These are phyloP conservation scores for Ceratocystis eucalypticola DNA, from an alignment of 2,329 filamentous ascomycete genomes.

Conservation along the genomic window DNA sequence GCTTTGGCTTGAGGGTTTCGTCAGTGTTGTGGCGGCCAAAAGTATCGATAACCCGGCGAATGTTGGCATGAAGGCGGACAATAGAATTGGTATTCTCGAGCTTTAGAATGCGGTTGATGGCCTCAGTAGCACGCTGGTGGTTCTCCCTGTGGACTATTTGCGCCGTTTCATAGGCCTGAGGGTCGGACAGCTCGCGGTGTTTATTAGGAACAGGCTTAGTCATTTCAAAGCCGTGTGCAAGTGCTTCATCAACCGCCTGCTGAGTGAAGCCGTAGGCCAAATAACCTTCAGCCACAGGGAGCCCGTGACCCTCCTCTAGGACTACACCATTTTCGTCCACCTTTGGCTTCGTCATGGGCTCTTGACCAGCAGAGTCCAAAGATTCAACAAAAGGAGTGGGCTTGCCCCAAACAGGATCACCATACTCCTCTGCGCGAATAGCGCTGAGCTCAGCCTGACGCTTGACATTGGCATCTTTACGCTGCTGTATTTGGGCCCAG, in stretches of 20 bases:
- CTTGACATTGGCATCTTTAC: conserved; percentile 69
- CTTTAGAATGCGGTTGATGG: conserved; percentile 64
- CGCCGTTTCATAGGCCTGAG: conserved; percentile 24
- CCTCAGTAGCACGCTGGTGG: conserved; percentile 58
- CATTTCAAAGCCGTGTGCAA: conserved; percentile 55
- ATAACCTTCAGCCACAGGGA: conserved; percentile 38
- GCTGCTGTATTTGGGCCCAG: conserved; percentile 65
- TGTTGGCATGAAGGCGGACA: conserved; percentile 69
- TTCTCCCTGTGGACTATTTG: conserved; percentile 35
- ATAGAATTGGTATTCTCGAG: conserved; percentile 65
- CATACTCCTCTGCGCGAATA: conserved; percentile 50
- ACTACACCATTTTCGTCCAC: conserved; percentile 32
- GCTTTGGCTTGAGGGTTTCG: conserved; percentile 47
- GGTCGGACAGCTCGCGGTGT: conserved; percentile 25
- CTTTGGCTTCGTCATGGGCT: conserved; percentile 26
- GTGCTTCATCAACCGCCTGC: conserved; percentile 50
- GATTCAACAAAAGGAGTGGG: conserved; percentile 73
- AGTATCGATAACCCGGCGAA: conserved; percentile 67
- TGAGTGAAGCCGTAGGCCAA: conserved; percentile 67
- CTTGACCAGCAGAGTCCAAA: conserved; percentile 52
- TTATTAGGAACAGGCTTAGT: conserved; percentile 41
- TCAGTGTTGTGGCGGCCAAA: conserved; percentile 93
- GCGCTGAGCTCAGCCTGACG: conserved; percentile 56
- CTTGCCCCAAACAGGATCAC: conserved; percentile 67
- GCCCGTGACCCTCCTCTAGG: conserved; percentile 28